Base-by-base conservation (phyloP, 1,284 basidiomycete genomes). In the Pisolithus thermaeus region DNA sequence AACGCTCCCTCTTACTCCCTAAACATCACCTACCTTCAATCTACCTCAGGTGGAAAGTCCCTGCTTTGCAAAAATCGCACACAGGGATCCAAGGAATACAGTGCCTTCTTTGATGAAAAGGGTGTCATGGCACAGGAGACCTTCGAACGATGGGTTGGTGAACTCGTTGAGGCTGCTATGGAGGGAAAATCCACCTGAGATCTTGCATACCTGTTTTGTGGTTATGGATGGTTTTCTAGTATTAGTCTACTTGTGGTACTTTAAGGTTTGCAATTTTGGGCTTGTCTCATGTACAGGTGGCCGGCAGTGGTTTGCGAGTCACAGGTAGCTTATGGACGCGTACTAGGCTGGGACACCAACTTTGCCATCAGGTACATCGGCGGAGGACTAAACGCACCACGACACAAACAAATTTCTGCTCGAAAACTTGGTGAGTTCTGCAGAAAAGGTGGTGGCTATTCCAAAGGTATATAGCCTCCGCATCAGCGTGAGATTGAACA, bases 1-100 rank as follows among this genome's bases (percentile, higher is more conserved):
- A 64, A 70, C 5, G 64, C 79, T 3, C 88, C 88, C 8, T 73
- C 76, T 30, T 91, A 90, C 66, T 67, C 75, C 14, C 71, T 91
- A 51, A 72, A 73, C 40, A 69, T 90, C 47, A 70, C 76, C 22
- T 91, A 89, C 65, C 73, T 87, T 22, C 85, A 86, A 54, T 87
- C 87, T 23, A 79, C 88, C 1, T 84, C 80, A 49, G 79, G 80
- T 22, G 88, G 89, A 53, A 92, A 92, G 70, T 84, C 84, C 4
- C 74, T 90, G 4, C 76, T 90, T 4, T 79, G 78, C 49, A 81
- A 81, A 59, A 82, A 83, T 16, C 79, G 79, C 52, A 73, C 77
- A 4, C 70, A 70, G 40, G 76, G 75, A 9, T 70, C 74, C 25
- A 72, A 73, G 45, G 71, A 73, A 35, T 90, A 85, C 70, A 80